phyloP scores from a whole-genome alignment of 441 rosid species.

The Metrosideros polymorpha region DNA sequence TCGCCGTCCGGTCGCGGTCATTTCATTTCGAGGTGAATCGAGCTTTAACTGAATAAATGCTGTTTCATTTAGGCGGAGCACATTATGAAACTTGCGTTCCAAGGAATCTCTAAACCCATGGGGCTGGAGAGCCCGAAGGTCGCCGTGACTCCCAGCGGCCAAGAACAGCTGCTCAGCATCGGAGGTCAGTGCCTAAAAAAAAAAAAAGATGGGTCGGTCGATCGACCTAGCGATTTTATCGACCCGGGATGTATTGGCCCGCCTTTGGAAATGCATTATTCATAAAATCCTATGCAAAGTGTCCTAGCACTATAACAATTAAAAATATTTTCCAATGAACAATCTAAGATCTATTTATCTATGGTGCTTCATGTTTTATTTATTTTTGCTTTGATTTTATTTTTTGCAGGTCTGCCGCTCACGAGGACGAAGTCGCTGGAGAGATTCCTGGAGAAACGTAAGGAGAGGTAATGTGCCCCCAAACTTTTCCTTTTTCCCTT shows the following conservation, averaged over 20 bases:
- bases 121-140: conserved; percentile 10
- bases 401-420: conserved; percentile 53
- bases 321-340: background rate
- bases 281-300: background rate
- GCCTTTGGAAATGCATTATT: background rate
- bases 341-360: background rate
- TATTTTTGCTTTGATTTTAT: too few relatives aligned
- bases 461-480: conserved; percentile 47
- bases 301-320: background rate
- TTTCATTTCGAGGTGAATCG: too few relatives aligned
- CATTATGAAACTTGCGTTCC: conserved; percentile 55
- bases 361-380: background rate
- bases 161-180: conserved; percentile 31
- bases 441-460: conserved; percentile 85
- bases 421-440: conserved; percentile 59
- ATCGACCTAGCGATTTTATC: background rate
- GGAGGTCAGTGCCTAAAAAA: conserved; percentile 34
- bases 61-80: conserved; percentile 34
- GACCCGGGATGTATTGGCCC: background rate
- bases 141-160: conserved; percentile 2
- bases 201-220: background rate
- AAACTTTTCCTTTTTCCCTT: background rate
- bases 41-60: background rate
- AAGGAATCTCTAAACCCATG: conserved; percentile 17
- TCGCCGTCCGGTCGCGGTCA: too few relatives aligned